Conservation (phyloP, 352 stramenopile species). For the Phytophthora cryptogea region DNA sequence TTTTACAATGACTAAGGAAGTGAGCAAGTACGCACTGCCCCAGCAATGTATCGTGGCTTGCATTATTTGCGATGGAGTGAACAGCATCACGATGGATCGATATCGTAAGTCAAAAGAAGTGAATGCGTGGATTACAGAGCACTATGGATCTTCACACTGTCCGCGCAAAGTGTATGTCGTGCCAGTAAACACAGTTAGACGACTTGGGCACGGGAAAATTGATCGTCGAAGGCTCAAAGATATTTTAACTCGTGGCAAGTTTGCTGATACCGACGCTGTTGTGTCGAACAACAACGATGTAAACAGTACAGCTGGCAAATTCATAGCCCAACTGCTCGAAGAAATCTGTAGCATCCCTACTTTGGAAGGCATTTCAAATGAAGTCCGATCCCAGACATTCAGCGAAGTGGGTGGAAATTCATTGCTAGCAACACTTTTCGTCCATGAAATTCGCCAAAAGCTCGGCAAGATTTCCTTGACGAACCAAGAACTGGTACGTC, state of each 20-base stretch:
- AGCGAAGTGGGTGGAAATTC: constrained; percentile 59
- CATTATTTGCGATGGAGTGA: constrained; percentile 17
- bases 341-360: constrained; percentile 15
- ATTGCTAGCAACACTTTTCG: constrained; percentile 49
- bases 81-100: neutral
- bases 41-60: constrained; percentile 31
- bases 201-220: constrained; percentile 51
- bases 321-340: constrained; percentile 14
- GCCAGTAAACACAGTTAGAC: constrained; percentile 17
- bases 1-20: constrained; percentile 19
- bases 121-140: constrained; percentile 34
- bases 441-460: constrained; percentile 42
- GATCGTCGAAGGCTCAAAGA: constrained; percentile 26
- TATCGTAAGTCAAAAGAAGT: constrained; percentile 26
- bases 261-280: neutral
- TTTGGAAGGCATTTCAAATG: neutral
- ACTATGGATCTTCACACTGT: constrained; percentile 37
- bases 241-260: constrained; percentile 9
- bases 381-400: constrained; percentile 31
- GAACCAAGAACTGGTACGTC: constrained; percentile 32
- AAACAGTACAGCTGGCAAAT: constrained; percentile 1
- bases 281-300: neutral
- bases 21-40: constrained; percentile 16
- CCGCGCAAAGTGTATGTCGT: constrained; percentile 32
- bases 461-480: constrained; percentile 15